These are phyloP conservation scores for Diaporthe australafricana DNA, from an alignment of 2,329 filamentous ascomycete genomes.

Conservation along the genomic window DNA sequence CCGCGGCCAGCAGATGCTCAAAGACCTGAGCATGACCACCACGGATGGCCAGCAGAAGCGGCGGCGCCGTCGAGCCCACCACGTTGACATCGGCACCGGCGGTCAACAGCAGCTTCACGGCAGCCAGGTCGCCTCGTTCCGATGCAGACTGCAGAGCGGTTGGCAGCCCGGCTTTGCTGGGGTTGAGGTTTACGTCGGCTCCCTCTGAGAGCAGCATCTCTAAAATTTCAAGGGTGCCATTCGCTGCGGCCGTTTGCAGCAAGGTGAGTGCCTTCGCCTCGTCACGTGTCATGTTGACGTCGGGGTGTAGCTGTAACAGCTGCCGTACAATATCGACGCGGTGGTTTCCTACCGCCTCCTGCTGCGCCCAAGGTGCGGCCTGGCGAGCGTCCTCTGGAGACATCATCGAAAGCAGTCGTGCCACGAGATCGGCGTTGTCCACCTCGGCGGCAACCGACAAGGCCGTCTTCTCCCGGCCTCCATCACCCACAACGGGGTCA, in stretches of 20 bases:
- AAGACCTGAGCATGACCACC: not conserved
- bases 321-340: not conserved
- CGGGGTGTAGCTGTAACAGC: not conserved
- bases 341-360: not conserved
- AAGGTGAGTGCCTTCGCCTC: not conserved
- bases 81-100: conserved; percentile 1
- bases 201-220: not conserved
- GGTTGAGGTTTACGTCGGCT: not conserved
- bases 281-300: not conserved
- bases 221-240: not conserved
- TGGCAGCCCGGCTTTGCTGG: not conserved
- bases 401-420: not conserved
- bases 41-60: not conserved
- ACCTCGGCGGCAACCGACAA: not conserved
- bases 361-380: not conserved
- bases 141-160: not conserved
- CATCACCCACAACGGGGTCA: not conserved
- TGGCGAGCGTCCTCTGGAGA: not conserved
- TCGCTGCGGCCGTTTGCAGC: not conserved
- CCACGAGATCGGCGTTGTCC: not conserved
- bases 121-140: not conserved
- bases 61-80: not conserved
- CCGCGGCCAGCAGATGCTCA: not conserved
- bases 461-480: not conserved
- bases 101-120: not conserved